Conservation (phyloP, 257 asterid species). For the Cinchona pubescens region DNA sequence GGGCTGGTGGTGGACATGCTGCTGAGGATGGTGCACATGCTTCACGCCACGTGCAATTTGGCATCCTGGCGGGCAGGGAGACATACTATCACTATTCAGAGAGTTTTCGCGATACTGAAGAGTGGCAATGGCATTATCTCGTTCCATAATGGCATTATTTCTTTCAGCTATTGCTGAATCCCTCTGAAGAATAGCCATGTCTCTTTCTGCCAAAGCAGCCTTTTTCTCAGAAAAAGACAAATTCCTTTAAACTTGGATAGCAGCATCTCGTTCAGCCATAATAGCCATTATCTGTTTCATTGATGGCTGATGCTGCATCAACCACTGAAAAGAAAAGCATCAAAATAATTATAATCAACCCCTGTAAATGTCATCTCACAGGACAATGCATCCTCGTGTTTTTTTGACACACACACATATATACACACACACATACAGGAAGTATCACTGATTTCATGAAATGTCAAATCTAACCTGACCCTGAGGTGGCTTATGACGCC, state of each 20-base stretch:
- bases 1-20: conserved; percentile 46
- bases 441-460: background rate
- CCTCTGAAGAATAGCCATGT: conserved; percentile 78
- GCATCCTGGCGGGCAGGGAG: conserved; percentile 74
- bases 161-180: conserved; percentile 85
- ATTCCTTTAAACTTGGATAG: conserved; percentile 88
- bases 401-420: too few relatives aligned
- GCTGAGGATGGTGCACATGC: conserved; percentile 76
- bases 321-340: conserved; percentile 57
- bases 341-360: background rate
- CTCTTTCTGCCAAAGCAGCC: conserved; percentile 87
- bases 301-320: conserved; percentile 94
- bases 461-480: conserved; percentile 47
- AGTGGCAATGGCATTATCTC: conserved; percentile 84
- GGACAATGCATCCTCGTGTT: background rate
- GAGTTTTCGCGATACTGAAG: conserved; percentile 71
- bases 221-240: conserved; percentile 87
- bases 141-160: conserved; percentile 75
- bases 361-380: too few relatives aligned
- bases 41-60: conserved; percentile 70
- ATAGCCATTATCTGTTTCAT: conserved; percentile 94
- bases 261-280: conserved; percentile 94
- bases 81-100: conserved; percentile 35
- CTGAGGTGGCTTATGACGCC: conserved; percentile 81
- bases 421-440: too few relatives aligned